Conservation (phyloP, 2,329 filamentous ascomycete species). For the Cordyceps javanica region DNA sequence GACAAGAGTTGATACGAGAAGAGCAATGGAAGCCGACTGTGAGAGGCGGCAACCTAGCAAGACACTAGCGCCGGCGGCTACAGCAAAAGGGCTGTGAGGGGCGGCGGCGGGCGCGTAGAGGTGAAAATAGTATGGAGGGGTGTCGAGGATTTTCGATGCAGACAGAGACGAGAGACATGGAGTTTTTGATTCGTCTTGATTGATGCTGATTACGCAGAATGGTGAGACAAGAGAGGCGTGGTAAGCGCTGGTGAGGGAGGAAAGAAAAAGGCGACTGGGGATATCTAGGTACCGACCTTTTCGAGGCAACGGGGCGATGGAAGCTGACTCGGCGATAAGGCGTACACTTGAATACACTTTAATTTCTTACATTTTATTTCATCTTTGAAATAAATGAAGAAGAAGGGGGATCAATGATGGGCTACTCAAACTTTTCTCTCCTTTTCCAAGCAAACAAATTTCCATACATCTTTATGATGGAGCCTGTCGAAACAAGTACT, state of each 20-base stretch:
- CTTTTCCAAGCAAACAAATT: too few relatives aligned
- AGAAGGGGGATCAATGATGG: too few relatives aligned
- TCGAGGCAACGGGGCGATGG: too few relatives aligned
- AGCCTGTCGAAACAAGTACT: too few relatives aligned
- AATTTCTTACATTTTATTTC: too few relatives aligned
- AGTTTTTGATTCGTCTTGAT: neutral
- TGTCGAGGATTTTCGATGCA: neutral
- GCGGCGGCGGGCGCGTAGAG: neutral
- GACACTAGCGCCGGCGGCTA: constrained; percentile 8
- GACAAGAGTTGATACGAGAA: too few relatives aligned
- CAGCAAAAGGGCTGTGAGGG: neutral
- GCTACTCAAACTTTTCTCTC: too few relatives aligned
- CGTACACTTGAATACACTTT: too few relatives aligned
- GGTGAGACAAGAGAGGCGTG: neutral
- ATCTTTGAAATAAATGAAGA: too few relatives aligned
- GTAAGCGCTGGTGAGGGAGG: neutral
- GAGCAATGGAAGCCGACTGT: neutral
- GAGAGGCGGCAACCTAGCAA: neutral
- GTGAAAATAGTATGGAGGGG: neutral
- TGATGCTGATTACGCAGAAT: neutral
- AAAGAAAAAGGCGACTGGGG: neutral
- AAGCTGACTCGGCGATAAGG: too few relatives aligned
- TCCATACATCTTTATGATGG: too few relatives aligned
- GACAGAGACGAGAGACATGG: neutral
- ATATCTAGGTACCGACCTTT: neutral